Evolutionary conservation across 352 stramenopile species (phyloP).

Genomic region (Phytophthora sp.): DNA sequence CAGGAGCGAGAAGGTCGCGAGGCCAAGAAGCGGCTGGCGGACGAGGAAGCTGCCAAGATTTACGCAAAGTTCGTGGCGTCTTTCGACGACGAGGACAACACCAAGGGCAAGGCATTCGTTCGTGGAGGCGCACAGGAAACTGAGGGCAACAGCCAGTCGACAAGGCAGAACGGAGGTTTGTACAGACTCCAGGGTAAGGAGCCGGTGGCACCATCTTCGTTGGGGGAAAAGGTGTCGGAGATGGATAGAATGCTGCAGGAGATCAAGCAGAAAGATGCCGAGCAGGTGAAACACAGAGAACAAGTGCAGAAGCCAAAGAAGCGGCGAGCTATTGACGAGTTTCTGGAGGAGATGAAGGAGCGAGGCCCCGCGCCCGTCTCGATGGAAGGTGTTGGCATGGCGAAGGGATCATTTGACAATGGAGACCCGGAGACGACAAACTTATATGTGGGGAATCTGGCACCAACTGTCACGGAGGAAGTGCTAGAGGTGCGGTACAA

Average conservation of each 20-base stretch:
- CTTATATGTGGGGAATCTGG: conserved; percentile 95
- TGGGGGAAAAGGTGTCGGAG: conserved; percentile 49
- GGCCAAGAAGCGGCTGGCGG: conserved; percentile 81
- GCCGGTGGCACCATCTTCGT: neutral
- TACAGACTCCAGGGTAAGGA: conserved; percentile 47
- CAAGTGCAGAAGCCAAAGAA: conserved; percentile 45
- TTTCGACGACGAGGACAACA: conserved; percentile 81
- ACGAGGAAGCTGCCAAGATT: conserved; percentile 87
- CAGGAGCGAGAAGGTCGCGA: conserved; percentile 83
- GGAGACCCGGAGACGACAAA: conserved; percentile 92
- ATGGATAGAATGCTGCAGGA: conserved; percentile 78
- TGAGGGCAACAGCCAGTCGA: neutral
- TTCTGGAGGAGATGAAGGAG: conserved; percentile 91
- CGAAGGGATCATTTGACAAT: conserved; percentile 84
- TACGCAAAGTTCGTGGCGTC: conserved; percentile 91
- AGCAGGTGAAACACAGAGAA: conserved; percentile 25
- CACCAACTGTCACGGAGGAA: conserved; percentile 93
- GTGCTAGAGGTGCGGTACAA: conserved; percentile 59
- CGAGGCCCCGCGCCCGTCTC: conserved; percentile 35
- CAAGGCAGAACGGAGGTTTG: conserved; percentile 21
- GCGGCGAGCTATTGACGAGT: conserved; percentile 84
- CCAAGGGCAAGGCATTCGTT: conserved; percentile 71
- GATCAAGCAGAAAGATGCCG: conserved; percentile 66
- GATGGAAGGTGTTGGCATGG: conserved; percentile 22
- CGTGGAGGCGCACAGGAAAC: conserved; percentile 31